Base-by-base conservation (phyloP, 345 rosid genomes). In the Salix caprea region DNA sequence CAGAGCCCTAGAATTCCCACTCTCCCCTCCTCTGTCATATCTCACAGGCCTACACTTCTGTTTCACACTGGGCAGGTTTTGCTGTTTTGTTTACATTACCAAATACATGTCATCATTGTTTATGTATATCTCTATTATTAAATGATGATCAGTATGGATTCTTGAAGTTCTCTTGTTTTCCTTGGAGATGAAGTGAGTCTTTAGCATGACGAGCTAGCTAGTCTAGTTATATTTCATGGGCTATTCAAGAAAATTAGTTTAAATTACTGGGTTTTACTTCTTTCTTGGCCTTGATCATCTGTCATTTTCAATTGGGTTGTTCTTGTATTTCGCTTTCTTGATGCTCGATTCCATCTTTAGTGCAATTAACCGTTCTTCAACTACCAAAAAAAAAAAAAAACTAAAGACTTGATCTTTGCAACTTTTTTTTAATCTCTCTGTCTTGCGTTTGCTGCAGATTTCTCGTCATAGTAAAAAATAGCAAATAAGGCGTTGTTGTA, bases 371-470 rank as follows among this genome's bases (percentile, higher is more conserved):
- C 36, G 1, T 18, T 34, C 54, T 58, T 32, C 3, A 52, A 36
- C 19, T n/a, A n/a, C n/a, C n/a, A n/a, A n/a, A n/a, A n/a, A n/a
- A n/a, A n/a, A n/a, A n/a, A n/a, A n/a, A n/a, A n/a, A n/a, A n/a
- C n/a, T 19, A 21, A 67, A 36, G n/a, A 60, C 19, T 7, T 70
- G 54, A 62, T 70, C 4, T 40, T 48, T 65, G 40, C 44, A 40
- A 40, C 34, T 64, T 15, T 26, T 7, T 69, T n/a, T 54, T 19
- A 11, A 7, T 30, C 19, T 40, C 73, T 76, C 30, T 16, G 46
- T 69, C 60, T 60, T 76, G 46, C n/a, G 21, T 48, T n/a, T 16
- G 54, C 28, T 73, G 73, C 81, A 73, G 74, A 56, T 39, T 32
- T 36, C 4, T 77, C 34, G 70, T 21, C 48, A 30, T 61, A 12